A percentile compares a stretch with the other conserved stretches of the same genome.
phyloP scores from a whole-genome alignment of 2,329 filamentous ascomycete genomes.

The Cephalotrichum gorgonifer region DNA sequence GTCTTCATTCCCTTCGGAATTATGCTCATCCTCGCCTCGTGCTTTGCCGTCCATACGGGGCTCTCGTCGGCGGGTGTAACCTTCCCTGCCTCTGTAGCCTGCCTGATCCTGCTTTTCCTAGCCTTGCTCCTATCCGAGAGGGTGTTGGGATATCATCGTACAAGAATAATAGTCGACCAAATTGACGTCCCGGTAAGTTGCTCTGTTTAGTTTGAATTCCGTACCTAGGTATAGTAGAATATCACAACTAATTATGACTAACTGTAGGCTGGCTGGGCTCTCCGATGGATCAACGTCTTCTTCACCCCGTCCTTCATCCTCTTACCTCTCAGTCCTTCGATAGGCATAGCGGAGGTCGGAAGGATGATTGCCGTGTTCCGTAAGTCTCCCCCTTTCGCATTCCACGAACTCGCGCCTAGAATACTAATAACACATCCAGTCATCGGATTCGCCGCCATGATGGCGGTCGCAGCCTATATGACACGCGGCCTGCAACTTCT shows the following conservation, averaged over 20 bases:
- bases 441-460: conserved; percentile 42
- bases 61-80: too few relatives aligned
- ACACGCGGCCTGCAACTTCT: conserved; percentile 41
- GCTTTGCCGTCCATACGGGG: too few relatives aligned
- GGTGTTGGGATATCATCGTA: conserved; percentile 35
- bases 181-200: conserved; percentile 42
- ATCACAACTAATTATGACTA: neutral
- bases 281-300: conserved; percentile 48
- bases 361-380: conserved; percentile 51
- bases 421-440: conserved; percentile 25
- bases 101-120: conserved; percentile 43
- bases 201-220: neutral
- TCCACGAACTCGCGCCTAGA: neutral
- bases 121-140: conserved; percentile 34
- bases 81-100: conserved; percentile 52
- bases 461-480: conserved; percentile 41
- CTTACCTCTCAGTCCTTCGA: conserved; percentile 43
- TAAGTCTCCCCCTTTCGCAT: conserved; percentile 18
- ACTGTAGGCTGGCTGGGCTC: conserved; percentile 42
- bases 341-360: conserved; percentile 41
- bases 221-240: too few relatives aligned
- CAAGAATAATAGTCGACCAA: conserved; percentile 32
- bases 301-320: conserved; percentile 51
- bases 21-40: too few relatives aligned
- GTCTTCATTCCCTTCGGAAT: too few relatives aligned